These are phyloP conservation scores for Scleroderma citrinum DNA, from an alignment of 768 basidiomycete species.

Conservation along the genomic window DNA sequence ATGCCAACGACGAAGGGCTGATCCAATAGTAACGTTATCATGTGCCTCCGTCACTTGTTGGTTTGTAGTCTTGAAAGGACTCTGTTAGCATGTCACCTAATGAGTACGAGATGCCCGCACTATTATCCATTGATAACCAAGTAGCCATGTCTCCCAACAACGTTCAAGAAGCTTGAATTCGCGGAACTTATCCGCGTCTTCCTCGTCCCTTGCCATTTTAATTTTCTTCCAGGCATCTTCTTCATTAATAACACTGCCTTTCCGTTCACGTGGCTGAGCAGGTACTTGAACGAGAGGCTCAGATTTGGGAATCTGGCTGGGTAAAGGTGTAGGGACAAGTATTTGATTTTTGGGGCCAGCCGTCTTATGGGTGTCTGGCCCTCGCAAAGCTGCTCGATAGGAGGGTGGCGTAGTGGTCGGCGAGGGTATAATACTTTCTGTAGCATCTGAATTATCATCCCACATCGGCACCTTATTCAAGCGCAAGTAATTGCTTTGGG, in stretches of 20 bases:
- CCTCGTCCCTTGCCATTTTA: conserved; percentile 61
- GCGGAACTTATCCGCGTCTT: conserved; percentile 64
- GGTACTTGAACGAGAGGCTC: conserved; percentile 14
- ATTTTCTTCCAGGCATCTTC: conserved; percentile 78
- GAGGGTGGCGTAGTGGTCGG: conserved; percentile 44
- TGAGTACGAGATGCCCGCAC: conserved; percentile 41
- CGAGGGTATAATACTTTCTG: conserved; percentile 25
- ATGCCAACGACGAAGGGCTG: conserved; percentile 59
- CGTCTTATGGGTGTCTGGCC: conserved; percentile 14
- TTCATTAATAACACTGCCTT: conserved; percentile 52
- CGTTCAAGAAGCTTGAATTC: conserved; percentile 57
- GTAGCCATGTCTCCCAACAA: conserved; percentile 73
- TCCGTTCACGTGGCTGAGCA: conserved; percentile 33
- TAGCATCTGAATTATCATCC: conserved; percentile 35
- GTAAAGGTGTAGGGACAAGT: conserved; percentile 19
- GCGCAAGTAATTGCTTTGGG: conserved; percentile 12
- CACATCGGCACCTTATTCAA: conserved; percentile 18
- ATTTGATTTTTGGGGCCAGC: conserved; percentile 10
- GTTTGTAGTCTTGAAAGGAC: conserved; percentile 54
- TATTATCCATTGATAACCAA: conserved; percentile 64
- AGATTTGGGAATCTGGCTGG: conserved; percentile 25
- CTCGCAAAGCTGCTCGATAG: conserved; percentile 40
- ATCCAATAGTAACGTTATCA: conserved; percentile 56
- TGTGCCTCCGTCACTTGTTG: conserved; percentile 65
- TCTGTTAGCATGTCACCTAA: conserved; percentile 7